Evolutionary conservation across 1,139 yeast species (phyloP).

Genomic region (Suhomyces bokatorum): DNA sequence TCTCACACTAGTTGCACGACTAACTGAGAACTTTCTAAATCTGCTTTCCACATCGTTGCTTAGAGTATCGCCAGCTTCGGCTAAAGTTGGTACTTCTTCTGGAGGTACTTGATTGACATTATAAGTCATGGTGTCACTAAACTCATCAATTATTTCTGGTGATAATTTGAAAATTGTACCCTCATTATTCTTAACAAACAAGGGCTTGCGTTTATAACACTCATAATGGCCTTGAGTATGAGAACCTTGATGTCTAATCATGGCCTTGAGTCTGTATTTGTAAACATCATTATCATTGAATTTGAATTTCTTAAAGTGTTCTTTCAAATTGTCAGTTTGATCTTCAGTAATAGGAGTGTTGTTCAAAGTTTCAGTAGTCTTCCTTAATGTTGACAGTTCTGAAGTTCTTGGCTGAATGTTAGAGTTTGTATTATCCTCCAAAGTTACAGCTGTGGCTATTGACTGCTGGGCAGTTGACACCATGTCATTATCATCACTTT

Average conservation of each 20-base stretch:
- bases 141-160: slow-evolving; percentile 43
- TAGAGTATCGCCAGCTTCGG: background rate
- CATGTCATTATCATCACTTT: slow-evolving; percentile 25
- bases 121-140: slow-evolving; percentile 10
- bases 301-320: slow-evolving; percentile 42
- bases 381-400: slow-evolving; percentile 14
- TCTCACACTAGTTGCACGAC: slow-evolving; percentile 11
- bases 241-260: slow-evolving; percentile 84
- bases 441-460: slow-evolving; percentile 17
- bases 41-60: background rate
- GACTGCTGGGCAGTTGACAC: slow-evolving; percentile 18
- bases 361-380: slow-evolving; percentile 32
- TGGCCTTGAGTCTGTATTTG: slow-evolving; percentile 63
- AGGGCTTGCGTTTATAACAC: slow-evolving; percentile 71
- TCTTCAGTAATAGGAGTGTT: slow-evolving; percentile 43
- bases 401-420: slow-evolving; percentile 13
- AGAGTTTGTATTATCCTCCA: slow-evolving; percentile 14
- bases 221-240: slow-evolving; percentile 91
- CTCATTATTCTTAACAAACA: slow-evolving; percentile 51
- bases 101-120: slow-evolving; percentile 4
- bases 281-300: slow-evolving; percentile 48
- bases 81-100: background rate
- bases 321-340: slow-evolving; percentile 40
- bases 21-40: slow-evolving; percentile 18
- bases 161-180: slow-evolving; percentile 50